These are phyloP conservation scores for Fraxinus latifolia DNA, from an alignment of 305 asterid species.

Conservation along the genomic window DNA sequence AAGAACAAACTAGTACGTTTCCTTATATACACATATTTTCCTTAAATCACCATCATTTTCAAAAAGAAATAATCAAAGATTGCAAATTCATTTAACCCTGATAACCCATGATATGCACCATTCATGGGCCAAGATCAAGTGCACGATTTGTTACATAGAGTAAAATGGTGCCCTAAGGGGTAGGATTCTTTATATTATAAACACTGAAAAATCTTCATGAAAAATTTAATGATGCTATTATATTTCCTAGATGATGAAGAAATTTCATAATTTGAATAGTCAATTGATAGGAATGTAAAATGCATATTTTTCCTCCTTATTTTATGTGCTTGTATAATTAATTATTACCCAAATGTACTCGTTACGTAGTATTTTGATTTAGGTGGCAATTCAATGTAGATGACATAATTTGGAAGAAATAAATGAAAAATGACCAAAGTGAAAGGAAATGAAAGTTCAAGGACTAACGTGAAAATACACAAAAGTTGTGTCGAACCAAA, in stretches of 20 bases:
- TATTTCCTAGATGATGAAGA: background rate
- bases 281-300: background rate
- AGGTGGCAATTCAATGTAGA: too few species aligned
- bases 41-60: background rate
- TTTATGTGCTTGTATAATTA: too few species aligned
- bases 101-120: background rate
- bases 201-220: background rate
- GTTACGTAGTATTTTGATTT: too few species aligned
- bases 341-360: too few species aligned
- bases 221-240: background rate
- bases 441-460: too few species aligned
- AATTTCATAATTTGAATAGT: background rate
- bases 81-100: background rate
- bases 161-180: background rate
- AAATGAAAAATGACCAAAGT: too few species aligned
- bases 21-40: background rate
- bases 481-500: too few species aligned
- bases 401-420: too few species aligned
- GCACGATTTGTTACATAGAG: background rate
- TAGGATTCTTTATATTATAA: background rate
- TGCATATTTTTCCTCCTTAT: too few species aligned
- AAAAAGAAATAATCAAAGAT: background rate
- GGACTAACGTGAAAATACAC: too few species aligned
- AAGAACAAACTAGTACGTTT: background rate
- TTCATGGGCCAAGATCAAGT: background rate